Percentiles rank a stretch among this genome's conserved stretches.
Conservation (phyloP, 169 alveolate species). For the Nephromyces sp. region DNA sequence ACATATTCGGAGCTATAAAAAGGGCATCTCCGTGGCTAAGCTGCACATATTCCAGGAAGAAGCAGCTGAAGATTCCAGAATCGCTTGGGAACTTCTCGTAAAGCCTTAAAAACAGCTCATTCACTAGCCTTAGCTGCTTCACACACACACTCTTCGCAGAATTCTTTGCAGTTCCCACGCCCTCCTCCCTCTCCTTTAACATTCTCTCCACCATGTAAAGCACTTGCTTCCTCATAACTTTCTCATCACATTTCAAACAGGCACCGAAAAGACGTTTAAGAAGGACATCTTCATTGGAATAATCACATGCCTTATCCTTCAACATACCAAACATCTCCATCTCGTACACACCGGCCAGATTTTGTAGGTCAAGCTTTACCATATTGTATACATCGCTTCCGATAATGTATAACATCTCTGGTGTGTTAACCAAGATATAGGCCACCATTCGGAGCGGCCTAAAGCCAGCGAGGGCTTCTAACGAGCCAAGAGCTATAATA, state of each 20-base stretch:
- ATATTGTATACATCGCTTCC: background rate
- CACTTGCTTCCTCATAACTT: background rate
- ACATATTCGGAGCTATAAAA: constrained; percentile 65
- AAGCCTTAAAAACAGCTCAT: no score
- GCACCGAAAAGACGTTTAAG: background rate
- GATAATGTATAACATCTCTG: background rate
- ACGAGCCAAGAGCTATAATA: constrained; percentile 73
- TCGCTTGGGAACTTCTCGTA: constrained; percentile 12
- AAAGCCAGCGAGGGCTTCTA: constrained; percentile 73
- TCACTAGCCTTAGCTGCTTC: no score
- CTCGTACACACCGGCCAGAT: background rate
- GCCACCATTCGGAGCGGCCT: constrained; percentile 15
- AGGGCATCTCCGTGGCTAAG: constrained; percentile 46
- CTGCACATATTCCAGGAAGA: constrained; percentile 6
- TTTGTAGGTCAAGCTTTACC: background rate
- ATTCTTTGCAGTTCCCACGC: no score
- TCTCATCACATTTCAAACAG: background rate
- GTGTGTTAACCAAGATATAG: constrained; percentile 1
- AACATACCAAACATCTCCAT: background rate
- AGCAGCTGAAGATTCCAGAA: constrained; percentile 20
- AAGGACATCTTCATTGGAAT: background rate
- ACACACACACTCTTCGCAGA: no score
- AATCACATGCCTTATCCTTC: no score
- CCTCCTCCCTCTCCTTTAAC: no score
- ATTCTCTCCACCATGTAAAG: background rate